Evolutionary conservation across 306 rosid genomes (phyloP), one percentile per base, ranked within the genome.

Genomic region (Betula pendula): DNA sequence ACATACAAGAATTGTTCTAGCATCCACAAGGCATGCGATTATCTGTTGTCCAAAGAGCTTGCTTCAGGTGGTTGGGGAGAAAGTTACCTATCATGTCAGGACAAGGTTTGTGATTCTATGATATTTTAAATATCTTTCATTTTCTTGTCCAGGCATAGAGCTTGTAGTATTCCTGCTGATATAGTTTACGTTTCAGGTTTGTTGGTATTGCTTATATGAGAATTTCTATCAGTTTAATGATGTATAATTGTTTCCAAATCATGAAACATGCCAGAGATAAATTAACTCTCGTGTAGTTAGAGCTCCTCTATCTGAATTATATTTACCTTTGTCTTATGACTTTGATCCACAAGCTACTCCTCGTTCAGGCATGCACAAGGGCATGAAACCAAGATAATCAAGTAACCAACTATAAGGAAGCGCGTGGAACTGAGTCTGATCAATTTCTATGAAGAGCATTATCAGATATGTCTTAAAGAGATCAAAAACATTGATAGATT

Each of bases 21-120:
- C 86, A 65, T 93, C 53, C 84, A 71, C 10, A 91, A 87, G 81
- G 98, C 89, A 69, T 93, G 98, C 82, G 87, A 90, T 38, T 90
- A 87, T 84, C 76, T 93, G 81, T 80, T 93, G 55, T 93, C 91
- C 10, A 89, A 93, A 84, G 91, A 93, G 81, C 88, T 89, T 22
- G 79, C 86, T 44, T 87, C 90, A 68, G 98, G 96, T 83, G 96
- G 98, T 35, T 93, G 98, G 96, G 92, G 82, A 82, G 98, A 93
- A 80, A 90, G 98, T 75, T 93, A 93, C 74, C 85, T 90, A 72
- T 93, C 96, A 35, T 84, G 93, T 84, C 98, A 93, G 85, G 85
- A 93, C 71, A 93, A 90, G 96, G 98, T 87, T 4, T 70, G n/a
- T 68, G 12, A 70, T 74, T 53, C 58, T 56, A 56, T 24, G 48